A percentile compares a stretch with the other conserved stretches of the same genome.
phyloP scores from a whole-genome alignment of 345 rosid genomes.

The Balakata baccata region DNA sequence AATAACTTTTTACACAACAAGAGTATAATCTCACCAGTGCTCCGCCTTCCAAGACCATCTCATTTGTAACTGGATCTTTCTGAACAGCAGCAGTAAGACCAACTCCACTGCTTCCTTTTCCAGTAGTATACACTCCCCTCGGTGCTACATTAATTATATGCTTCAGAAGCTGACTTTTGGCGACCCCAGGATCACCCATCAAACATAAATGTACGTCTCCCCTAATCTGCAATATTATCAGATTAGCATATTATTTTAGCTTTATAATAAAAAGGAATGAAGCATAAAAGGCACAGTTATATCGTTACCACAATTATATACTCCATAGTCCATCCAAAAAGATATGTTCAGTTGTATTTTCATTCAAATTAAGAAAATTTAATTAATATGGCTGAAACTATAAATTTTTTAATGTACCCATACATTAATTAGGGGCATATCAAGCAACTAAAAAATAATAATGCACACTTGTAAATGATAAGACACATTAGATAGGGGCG shows the following conservation, averaged over 20 bases:
- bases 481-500: too few relatives aligned
- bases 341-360: too few relatives aligned
- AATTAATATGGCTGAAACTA: too few relatives aligned
- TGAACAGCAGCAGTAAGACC: conserved; percentile 98
- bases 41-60: conserved; percentile 98
- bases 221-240: conserved; percentile 62
- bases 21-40: conserved; percentile 63
- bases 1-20: not conserved
- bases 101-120: conserved; percentile 97
- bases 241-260: not conserved
- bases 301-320: not conserved
- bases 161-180: conserved; percentile 99
- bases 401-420: too few relatives aligned
- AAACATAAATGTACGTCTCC: conserved; percentile 93
- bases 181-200: conserved; percentile 99
- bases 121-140: conserved; percentile 91
- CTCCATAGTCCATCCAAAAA: too few relatives aligned
- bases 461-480: too few relatives aligned
- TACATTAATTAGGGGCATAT: too few relatives aligned
- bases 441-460: too few relatives aligned
- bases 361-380: too few relatives aligned
- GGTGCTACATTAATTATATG: conserved; percentile 96
- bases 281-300: not conserved
- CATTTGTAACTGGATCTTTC: conserved; percentile 93
- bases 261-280: not conserved